phyloP scores from a whole-genome alignment of 371 early-diverging fungal genomes.

The Rhizomucor miehei region DNA sequence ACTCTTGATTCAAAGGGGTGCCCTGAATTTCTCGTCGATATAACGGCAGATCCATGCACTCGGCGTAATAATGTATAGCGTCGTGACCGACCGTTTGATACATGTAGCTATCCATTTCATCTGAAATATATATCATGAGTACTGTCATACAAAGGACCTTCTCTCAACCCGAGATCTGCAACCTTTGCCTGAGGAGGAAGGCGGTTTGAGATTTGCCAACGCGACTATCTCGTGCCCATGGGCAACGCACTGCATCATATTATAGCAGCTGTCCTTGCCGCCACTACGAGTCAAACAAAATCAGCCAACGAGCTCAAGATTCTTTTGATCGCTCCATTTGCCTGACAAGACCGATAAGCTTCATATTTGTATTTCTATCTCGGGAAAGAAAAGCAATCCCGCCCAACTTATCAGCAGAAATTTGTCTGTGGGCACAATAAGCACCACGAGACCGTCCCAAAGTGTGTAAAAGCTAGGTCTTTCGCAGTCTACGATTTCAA shows the following conservation, averaged over 20 bases:
- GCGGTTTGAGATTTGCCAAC: slow-evolving; percentile 93
- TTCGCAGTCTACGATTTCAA: no score
- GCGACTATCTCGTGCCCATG: slow-evolving; percentile 95
- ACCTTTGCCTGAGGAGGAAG: slow-evolving; percentile 62
- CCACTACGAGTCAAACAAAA: slow-evolving; percentile 68
- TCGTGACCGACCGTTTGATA: slow-evolving; percentile 99
- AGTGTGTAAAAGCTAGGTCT: no score
- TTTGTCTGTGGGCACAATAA: no score
- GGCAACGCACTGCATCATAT: slow-evolving; percentile 93
- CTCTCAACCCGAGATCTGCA: not conserved
- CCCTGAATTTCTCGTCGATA: slow-evolving; percentile 82
- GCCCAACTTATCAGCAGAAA: no score
- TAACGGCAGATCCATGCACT: slow-evolving; percentile 91
- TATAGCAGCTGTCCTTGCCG: slow-evolving; percentile 99
- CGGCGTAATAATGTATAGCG: slow-evolving; percentile 79
- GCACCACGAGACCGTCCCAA: no score
- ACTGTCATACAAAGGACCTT: not conserved
- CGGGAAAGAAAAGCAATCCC: not conserved
- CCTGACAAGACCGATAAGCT: slow-evolving; percentile 38
- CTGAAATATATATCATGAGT: slow-evolving; percentile 27
- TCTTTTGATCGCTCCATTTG: not conserved
- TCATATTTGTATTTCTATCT: slow-evolving; percentile 18
- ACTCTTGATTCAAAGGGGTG: slow-evolving; percentile 60
- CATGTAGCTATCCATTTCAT: slow-evolving; percentile 97
- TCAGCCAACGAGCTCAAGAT: not conserved